Evolutionary conservation across 2,329 filamentous ascomycete genomes (phyloP).

Genomic region (Epicoccum nigrum): DNA sequence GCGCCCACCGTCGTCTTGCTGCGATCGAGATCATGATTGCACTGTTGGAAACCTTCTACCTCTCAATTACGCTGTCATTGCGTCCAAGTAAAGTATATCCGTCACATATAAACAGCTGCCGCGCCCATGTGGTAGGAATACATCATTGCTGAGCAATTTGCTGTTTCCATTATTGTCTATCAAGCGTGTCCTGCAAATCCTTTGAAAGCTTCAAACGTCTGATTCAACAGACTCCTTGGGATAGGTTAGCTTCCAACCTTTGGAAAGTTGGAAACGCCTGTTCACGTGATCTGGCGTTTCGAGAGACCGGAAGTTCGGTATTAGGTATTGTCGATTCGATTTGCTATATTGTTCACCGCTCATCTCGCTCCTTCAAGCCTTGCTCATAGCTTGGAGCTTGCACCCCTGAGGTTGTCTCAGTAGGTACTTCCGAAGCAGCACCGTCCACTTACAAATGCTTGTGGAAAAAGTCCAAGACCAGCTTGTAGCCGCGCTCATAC

Average conservation of each 20-base stretch:
- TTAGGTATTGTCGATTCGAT: background rate
- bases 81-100: background rate
- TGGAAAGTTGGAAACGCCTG: background rate
- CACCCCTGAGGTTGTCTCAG: conserved; percentile 27
- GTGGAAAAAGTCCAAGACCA: conserved; percentile 59
- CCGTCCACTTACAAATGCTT: conserved; percentile 55
- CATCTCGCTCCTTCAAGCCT: background rate
- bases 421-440: background rate
- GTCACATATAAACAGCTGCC: background rate
- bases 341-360: background rate
- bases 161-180: too few relatives aligned
- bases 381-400: conserved; percentile 25
- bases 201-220: too few relatives aligned
- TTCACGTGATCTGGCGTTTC: conserved; percentile 9
- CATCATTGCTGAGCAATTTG: too few relatives aligned
- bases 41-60: background rate
- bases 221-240: too few relatives aligned
- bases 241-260: too few relatives aligned
- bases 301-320: background rate
- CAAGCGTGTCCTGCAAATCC: too few relatives aligned
- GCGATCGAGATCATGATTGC: background rate
- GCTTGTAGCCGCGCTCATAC: conserved; percentile 58
- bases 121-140: background rate
- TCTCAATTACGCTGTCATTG: background rate
- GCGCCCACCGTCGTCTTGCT: background rate